A percentile compares a stretch with the other conserved stretches of the same genome.
These are phyloP conservation scores for Mycena venus DNA, from an alignment of 768 basidiomycete species.

Conservation along the genomic window DNA sequence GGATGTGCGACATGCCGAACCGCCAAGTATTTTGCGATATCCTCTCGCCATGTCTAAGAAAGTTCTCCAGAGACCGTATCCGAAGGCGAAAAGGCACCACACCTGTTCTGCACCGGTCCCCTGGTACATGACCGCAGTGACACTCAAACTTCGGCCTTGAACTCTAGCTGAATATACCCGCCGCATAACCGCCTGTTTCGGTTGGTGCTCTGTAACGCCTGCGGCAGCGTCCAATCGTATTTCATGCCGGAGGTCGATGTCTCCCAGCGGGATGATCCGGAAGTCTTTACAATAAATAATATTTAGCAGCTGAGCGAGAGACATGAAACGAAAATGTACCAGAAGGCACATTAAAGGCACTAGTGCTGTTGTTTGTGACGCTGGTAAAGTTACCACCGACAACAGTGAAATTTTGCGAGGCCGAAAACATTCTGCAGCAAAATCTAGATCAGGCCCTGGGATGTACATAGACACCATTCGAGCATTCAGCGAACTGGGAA, in stretches of 20 bases:
- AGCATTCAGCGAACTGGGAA: too few species aligned
- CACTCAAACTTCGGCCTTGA: neutral
- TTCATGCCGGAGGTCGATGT: neutral
- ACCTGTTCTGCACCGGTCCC: neutral
- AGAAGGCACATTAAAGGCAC: neutral
- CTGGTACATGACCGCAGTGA: neutral
- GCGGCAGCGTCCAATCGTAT: neutral
- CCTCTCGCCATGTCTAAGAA: neutral
- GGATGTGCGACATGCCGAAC: neutral
- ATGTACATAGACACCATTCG: too few species aligned
- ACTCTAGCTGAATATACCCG: neutral
- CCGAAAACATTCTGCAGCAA: neutral
- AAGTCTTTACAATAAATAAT: neutral
- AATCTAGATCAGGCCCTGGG: too few species aligned
- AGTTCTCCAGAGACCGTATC: neutral
- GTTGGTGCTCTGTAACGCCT: neutral
- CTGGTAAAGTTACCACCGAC: neutral
- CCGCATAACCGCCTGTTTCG: neutral
- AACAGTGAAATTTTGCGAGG: neutral
- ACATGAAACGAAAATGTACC: neutral
- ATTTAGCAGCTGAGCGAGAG: neutral
- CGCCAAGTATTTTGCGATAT: neutral
- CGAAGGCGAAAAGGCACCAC: neutral
- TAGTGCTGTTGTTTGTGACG: neutral
- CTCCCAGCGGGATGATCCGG: neutral